Percentiles rank a stretch among this genome's conserved stretches.
Conservation (phyloP, 2,329 filamentous ascomycete genomes). For the Herpotrichia juniperi region DNA sequence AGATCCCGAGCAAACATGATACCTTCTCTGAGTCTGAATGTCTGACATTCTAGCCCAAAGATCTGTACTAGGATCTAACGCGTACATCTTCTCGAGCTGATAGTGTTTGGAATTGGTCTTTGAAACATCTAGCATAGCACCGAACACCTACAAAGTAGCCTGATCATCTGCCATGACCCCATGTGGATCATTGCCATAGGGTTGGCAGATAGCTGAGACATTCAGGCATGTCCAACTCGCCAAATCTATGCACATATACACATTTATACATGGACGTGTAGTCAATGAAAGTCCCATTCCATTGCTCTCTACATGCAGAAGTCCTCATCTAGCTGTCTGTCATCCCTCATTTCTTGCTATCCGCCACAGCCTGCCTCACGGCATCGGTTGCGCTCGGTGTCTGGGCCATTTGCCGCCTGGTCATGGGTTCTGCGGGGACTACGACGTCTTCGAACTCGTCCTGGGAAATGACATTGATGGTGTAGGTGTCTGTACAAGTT, state of each 20-base stretch:
- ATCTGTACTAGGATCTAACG: too few species aligned
- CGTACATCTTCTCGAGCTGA: too few species aligned
- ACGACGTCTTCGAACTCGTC: conserved; percentile 97
- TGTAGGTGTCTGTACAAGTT: conserved; percentile 64
- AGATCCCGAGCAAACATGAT: too few species aligned
- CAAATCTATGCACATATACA: background rate
- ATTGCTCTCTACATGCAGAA: background rate
- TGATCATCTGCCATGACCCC: too few species aligned
- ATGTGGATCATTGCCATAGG: too few species aligned
- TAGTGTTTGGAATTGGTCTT: too few species aligned
- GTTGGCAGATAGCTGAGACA: too few species aligned
- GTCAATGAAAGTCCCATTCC: background rate
- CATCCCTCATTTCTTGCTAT: conserved; percentile 27
- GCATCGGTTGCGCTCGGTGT: conserved; percentile 33
- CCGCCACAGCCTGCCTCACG: conserved; percentile 38
- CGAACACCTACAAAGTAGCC: too few species aligned
- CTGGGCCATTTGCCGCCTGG: conserved; percentile 46
- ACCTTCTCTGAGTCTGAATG: too few species aligned
- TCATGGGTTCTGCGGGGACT: conserved; percentile 74
- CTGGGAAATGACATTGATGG: conserved; percentile 86
- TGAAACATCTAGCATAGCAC: too few species aligned
- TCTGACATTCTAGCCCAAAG: too few species aligned
- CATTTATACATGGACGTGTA: background rate
- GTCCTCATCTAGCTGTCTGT: background rate
- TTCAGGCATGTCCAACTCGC: too few species aligned